Base-by-base conservation (phyloP, 805 yeast genomes). In the Pichia pseudocactophila region DNA sequence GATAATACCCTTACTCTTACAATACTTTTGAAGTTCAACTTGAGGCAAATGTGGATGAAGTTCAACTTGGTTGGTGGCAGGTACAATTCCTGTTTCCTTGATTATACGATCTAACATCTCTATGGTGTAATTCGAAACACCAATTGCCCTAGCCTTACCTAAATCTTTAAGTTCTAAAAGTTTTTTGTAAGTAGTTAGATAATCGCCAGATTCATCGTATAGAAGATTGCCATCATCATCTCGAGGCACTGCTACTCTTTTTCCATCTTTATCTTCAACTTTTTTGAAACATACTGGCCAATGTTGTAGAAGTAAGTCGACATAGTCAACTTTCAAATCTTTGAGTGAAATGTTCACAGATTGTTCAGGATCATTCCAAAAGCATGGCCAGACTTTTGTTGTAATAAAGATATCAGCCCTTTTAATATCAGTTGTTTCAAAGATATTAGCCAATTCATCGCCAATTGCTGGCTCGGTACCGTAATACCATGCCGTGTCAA, bases 121-220 rank as follows among this genome's bases (percentile, higher is more conserved):
- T 31, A 61, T 56, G 5, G 69, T 61, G 53, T 64, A 76, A 56
- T 78, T 78, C 10, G 80, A 75, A 8, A 78, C 80, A 40, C 83
- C 84, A 43, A 78, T 66, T 22, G 78, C 70, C 50, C 61, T 73
- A 9, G 69, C 66, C 40, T 66, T 66, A 63, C 66, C 65, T 7
- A 74, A 68, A 10, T 69, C 70, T 39, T 61, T 69, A 34, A 82
- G 81, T 55, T 85, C 88, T 41, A 84, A 83, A 41, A 82, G 63
- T 50, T 80, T 79, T 54, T 79, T 78, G 48, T 73, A 74, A 15
- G 90, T 89, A 33, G 78, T 76, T n/a, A 90, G 59, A 42, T 51
- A 94, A 56, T 88, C 95, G 18, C 85, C 96, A 44, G 79, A 83
- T 63, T 86, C 92, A 35, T 87, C 94, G 45, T 74, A 75, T 49